Percentiles rank a stretch among this genome's conserved stretches.
Conservation (phyloP, 208 protist genomes). For the Trypanosoma lewisi region DNA sequence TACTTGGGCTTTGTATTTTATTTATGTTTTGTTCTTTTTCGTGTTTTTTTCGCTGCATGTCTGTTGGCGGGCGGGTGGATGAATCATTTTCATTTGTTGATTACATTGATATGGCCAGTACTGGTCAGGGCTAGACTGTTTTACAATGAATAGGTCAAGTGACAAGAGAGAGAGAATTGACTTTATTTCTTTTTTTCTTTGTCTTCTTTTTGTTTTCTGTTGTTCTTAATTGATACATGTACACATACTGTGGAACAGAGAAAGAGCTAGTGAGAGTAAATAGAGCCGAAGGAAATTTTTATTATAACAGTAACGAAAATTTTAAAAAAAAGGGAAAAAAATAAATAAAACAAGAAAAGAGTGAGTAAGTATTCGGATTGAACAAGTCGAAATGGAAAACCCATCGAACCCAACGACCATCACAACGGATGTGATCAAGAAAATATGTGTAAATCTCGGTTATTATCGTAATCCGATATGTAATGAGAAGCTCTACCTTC, state of each 20-base stretch:
- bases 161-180: not conserved
- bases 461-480: constrained; percentile 90
- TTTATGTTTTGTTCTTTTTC: not conserved
- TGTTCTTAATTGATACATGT: not conserved
- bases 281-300: too few species aligned
- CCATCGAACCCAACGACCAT: constrained; percentile 27
- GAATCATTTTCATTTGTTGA: too few species aligned
- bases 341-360: not conserved
- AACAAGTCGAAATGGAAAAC: not conserved
- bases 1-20: not conserved
- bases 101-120: too few species aligned
- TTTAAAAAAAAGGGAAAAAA: not conserved
- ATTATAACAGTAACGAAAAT: not conserved
- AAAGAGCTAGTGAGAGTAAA: not conserved
- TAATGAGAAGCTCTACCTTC: constrained; percentile 94
- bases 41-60: not conserved
- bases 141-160: too few species aligned
- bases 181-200: constrained; percentile 13
- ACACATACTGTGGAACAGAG: not conserved
- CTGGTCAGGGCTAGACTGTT: too few species aligned
- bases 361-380: not conserved
- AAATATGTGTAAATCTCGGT: constrained; percentile 82
- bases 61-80: too few species aligned
- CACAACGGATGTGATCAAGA: constrained; percentile 79
- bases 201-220: constrained; percentile 13